phyloP scores from a whole-genome alignment of 2,329 filamentous ascomycete species.

The Lasiodiplodia gonubiensis region DNA sequence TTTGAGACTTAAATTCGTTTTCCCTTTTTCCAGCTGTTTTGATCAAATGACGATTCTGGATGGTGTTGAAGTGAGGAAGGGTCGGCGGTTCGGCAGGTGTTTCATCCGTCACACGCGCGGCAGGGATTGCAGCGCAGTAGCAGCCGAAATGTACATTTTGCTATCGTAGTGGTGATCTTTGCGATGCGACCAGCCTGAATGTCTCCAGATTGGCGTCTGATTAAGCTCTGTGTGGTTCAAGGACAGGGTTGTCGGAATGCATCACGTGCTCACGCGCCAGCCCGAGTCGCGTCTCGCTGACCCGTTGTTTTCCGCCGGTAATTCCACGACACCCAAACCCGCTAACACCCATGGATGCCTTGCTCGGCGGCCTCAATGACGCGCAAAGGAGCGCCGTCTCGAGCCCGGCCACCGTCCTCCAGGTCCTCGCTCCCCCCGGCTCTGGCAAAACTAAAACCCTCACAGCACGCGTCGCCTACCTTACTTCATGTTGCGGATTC shows the following conservation, averaged over 20 bases:
- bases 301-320: not conserved
- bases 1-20: not conserved
- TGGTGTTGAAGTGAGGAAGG: not conserved
- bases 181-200: too few relatives aligned
- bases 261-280: not conserved
- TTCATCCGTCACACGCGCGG: not conserved
- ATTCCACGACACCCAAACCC: not conserved
- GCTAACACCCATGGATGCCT: conserved; percentile 53
- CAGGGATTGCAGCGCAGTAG: not conserved
- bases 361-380: conserved; percentile 67
- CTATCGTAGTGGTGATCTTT: not conserved
- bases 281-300: not conserved
- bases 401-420: conserved; percentile 63
- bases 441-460: conserved; percentile 95
- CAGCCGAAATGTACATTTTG: not conserved
- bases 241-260: not conserved
- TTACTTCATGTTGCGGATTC: conserved; percentile 73
- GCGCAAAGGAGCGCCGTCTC: conserved; percentile 70
- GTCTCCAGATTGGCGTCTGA: too few relatives aligned
- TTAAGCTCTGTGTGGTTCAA: not conserved
- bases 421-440: conserved; percentile 68
- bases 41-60: not conserved
- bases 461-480: conserved; percentile 88
- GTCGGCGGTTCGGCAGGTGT: not conserved
- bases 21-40: not conserved